Conservation (phyloP, 306 rosid species). For the Trifolium fragiferum region DNA sequence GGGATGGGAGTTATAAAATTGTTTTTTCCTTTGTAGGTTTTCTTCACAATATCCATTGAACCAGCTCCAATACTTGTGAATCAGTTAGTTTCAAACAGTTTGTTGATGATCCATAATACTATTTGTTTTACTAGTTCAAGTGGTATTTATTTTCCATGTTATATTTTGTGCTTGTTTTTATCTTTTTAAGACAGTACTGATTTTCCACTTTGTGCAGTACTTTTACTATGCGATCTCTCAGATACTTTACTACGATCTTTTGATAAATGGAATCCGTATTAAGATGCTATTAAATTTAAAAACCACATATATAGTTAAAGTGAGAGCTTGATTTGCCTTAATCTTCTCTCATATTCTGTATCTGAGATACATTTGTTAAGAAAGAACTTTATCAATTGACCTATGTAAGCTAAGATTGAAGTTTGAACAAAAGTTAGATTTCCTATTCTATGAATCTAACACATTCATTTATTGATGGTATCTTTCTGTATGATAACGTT, state of each 20-base stretch:
- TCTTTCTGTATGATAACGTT: no score
- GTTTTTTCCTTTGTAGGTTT: conserved; percentile 60
- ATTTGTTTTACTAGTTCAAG: conserved; percentile 25
- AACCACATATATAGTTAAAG: neutral
- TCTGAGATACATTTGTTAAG: no score
- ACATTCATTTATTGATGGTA: no score
- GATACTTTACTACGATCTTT: conserved; percentile 6
- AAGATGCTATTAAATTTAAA: conserved; percentile 27
- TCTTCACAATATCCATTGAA: conserved; percentile 97
- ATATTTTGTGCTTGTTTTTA: conserved; percentile 11
- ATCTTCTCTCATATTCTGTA: no score
- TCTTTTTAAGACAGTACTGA: conserved; percentile 9
- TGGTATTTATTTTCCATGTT: neutral
- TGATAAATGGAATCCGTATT: neutral
- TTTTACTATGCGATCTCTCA: neutral
- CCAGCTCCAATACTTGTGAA: conserved; percentile 78
- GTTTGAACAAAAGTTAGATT: no score
- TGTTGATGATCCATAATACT: conserved; percentile 21
- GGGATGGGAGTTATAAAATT: no score
- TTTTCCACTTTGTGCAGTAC: conserved; percentile 15
- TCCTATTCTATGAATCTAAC: no score
- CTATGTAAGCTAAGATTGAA: no score
- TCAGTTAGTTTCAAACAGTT: conserved; percentile 23
- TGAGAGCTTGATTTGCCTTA: conserved; percentile 8
- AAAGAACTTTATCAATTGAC: no score